phyloP scores from a whole-genome alignment of 164 flowering plant species.

The Piper longum region DNA sequence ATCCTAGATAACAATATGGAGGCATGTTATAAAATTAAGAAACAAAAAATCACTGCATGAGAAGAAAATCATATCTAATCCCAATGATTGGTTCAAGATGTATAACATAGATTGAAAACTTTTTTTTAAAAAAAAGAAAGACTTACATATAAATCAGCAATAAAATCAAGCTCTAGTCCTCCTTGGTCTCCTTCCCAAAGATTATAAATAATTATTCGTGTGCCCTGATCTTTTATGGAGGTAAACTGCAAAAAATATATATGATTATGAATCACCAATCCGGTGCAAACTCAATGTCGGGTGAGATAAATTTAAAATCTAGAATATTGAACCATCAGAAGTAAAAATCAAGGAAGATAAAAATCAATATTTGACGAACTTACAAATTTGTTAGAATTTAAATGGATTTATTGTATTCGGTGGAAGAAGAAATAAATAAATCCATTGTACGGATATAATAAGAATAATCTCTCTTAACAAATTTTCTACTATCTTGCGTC shows the following conservation, averaged over 20 bases:
- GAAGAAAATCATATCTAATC: too few species aligned
- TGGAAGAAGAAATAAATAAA: too few species aligned
- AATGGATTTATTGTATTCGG: too few species aligned
- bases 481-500: background rate
- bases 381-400: background rate
- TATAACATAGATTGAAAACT: background rate
- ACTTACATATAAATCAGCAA: slow-evolving; percentile 49
- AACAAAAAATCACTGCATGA: background rate
- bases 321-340: too few species aligned
- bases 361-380: too few species aligned
- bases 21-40: too few species aligned
- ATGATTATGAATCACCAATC: background rate
- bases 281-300: background rate
- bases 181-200: slow-evolving; percentile 94
- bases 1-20: slow-evolving; percentile 32
- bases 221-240: slow-evolving; percentile 59
- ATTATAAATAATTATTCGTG: slow-evolving; percentile 77
- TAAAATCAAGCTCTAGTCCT: slow-evolving; percentile 77
- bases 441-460: too few species aligned
- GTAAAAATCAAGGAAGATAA: background rate
- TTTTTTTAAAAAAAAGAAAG: background rate
- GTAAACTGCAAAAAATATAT: slow-evolving; percentile 36
- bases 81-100: background rate
- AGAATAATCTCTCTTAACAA: too few species aligned
- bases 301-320: background rate